Evolutionary conservation across 192 early-diverging fungal genomes (phyloP), one percentile per base, ranked within the genome.

Genomic region (Glomus cerebriforme): DNA sequence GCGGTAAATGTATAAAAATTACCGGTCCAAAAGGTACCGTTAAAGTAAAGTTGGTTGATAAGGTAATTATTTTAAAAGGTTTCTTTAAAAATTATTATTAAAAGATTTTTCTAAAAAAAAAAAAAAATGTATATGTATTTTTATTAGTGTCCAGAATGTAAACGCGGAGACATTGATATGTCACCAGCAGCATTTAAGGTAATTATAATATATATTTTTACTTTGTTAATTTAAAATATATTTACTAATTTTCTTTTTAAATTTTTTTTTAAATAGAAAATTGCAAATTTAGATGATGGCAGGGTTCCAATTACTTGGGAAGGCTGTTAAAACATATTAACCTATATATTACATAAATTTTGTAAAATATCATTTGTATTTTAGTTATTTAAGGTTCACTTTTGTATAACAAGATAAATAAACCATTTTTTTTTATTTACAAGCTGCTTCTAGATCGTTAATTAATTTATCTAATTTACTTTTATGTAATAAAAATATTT

Each of bases 401-500:
- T 6, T 27, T 63, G 27, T 12, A 63, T 27, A 27, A 43, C 37
- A 43, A 43, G 10, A 43, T 43, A 12, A 63, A 27, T 12, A 39
- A 39, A 39, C 7, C 37, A 43, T 12, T 43, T 8, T 39, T 39
- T 39, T 69, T 78, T 59, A 78, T 59, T 78, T 35, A 24, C 77
- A 78, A 22, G 77, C 66, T 13, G 7, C 43, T 35, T 78, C 77
- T 35, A 78, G 69, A 49, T 69, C 65, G 7, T 26, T 27, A 69
- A 59, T 79, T 7, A 92, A 72, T 22, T 81, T 82, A 26, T 83
- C 83, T 73, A 92, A 86, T 65, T 93, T 90, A 47, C 79, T 75
- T 27, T 83, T 79, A 72, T 86, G 88, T 59, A 70, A 94, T 85
- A 75, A 91, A 82, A 81, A 95, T 83, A 78, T 92, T 84, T 77